A percentile compares a stretch with the other conserved stretches of the same genome.
Evolutionary conservation across 1,284 basidiomycete species (phyloP).

Genomic region (Pascua guehoae): DNA sequence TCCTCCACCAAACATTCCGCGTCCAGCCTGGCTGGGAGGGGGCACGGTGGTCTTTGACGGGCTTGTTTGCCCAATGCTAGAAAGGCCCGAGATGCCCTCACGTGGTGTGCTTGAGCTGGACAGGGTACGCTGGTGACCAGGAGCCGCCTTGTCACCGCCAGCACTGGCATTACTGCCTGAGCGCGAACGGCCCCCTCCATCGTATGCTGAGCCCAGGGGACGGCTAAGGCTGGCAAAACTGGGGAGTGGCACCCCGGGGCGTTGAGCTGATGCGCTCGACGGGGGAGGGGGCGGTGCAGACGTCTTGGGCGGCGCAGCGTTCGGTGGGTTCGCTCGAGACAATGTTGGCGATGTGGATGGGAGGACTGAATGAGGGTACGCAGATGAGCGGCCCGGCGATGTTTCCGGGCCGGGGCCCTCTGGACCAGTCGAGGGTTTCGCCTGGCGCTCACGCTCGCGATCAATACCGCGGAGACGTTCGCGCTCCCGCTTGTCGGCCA

Average conservation of each 20-base stretch:
- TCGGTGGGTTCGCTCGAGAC: constrained; percentile 9
- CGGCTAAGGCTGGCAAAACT: constrained; percentile 13
- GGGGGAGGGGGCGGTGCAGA: constrained; percentile 2
- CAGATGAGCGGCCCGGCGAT: constrained; percentile 5
- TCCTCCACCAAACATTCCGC: constrained; percentile 12
- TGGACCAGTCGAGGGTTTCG: constrained; percentile 2
- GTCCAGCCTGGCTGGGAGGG: constrained; percentile 2
- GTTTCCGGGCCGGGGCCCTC: constrained; percentile 6
- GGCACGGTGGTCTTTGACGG: constrained; percentile 11
- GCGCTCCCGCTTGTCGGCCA: constrained; percentile 16
- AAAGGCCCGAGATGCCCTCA: constrained; percentile 7
- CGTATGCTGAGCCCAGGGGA: constrained; percentile 10
- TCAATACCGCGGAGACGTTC: constrained; percentile 16
- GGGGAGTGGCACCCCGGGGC: constrained; percentile 7
- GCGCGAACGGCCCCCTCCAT: constrained; percentile 7
- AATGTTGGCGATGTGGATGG: constrained; percentile 19
- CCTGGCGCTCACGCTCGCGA: constrained; percentile 12
- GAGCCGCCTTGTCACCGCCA: constrained; percentile 5
- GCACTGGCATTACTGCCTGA: constrained; percentile 12
- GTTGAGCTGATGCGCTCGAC: neutral
- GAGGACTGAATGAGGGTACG: neutral
- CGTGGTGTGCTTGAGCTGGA: constrained; percentile 15
- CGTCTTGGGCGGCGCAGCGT: constrained; percentile 6
- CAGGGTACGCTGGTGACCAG: constrained; percentile 15
- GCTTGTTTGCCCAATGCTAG: constrained; percentile 14